Base-by-base conservation (phyloP, 140 eudicot genomes). In the Ambrosia hybrid region DNA sequence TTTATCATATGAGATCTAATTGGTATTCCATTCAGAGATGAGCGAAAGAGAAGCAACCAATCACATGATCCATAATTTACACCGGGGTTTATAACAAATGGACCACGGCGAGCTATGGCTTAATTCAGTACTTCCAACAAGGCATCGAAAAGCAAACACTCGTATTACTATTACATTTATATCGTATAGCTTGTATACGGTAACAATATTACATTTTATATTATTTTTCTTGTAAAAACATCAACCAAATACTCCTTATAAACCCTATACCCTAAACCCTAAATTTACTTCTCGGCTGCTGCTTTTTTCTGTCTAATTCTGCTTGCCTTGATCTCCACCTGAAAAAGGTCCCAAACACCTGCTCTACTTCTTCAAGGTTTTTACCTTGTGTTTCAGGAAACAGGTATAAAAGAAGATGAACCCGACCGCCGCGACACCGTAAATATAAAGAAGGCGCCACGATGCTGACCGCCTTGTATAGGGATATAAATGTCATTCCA, bases 51-150 rank as follows among this genome's bases (percentile, higher is more conserved):
- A 41, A 41, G 9, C 46, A 39, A 6, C 45, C 45, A 39, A 39
- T 39, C 45, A 41, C 46, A 41, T 41, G 46, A 41, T 41, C 46
- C 53, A 48, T 3, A 89, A 89, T 76, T 91, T 92, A 11, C 79
- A 81, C 90, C 6, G 96, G 89, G 75, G 96, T 93, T 34, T 92
- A 92, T 76, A 92, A 89, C 75, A 92, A 92, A 74, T 89, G 98
- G 96, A 85, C 93, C 3, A 92, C 96, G 69, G 95, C 96, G 34
- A 96, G 96, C 41, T 92, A 92, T 77, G 96, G 89, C 84, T 80
- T 93, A 72, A 93, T 93, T 45, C 94, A 90, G 78, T 93, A 93
- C 79, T 71, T 92, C 78, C 98, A 92, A 74, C 98, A 90, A 58
- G 96, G 98, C 68, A 87, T 89, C n/a, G 91, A 93, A 77, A 94